Percentiles rank a stretch among this genome's conserved stretches.
These are phyloP conservation scores for Phylloporus sp. DNA, from an alignment of 1,284 basidiomycete genomes.

Conservation along the genomic window DNA sequence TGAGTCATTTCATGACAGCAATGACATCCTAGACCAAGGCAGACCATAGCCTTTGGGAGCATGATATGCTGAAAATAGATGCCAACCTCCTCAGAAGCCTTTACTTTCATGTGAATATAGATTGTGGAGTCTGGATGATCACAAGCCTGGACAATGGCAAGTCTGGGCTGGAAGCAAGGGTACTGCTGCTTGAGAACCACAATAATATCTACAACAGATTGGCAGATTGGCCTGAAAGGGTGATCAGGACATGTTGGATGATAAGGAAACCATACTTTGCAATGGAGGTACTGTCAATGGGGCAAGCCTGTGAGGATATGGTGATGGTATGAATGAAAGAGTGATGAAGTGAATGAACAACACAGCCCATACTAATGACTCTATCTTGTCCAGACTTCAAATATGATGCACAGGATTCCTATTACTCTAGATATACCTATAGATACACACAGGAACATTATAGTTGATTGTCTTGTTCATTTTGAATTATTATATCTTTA, in stretches of 20 bases:
- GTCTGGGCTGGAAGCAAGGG: constrained; percentile 88
- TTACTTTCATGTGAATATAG: constrained; percentile 98
- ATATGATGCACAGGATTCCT: too few species aligned
- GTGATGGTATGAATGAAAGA: constrained; percentile 50
- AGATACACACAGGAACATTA: too few species aligned
- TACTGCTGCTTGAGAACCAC: constrained; percentile 64
- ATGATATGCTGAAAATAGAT: constrained; percentile 88
- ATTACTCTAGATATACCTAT: too few species aligned
- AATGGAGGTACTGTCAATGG: constrained; percentile 89
- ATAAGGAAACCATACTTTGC: constrained; percentile 73
- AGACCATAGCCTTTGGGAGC: constrained; percentile 64
- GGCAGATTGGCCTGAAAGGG: constrained; percentile 74
- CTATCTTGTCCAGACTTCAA: too few species aligned
- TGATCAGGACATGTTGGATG: constrained; percentile 16
- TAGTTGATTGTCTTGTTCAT: too few species aligned
- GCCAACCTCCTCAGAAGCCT: constrained; percentile 94
- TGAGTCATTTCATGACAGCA: constrained; percentile 81
- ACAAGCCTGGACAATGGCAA: constrained; percentile 96
- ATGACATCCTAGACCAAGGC: constrained; percentile 82
- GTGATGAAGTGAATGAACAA: constrained; percentile 15
- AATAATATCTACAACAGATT: constrained; percentile 75
- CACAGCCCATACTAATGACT: constrained; percentile 16
- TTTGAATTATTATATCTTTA: too few species aligned
- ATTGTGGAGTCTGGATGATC: constrained; percentile 88
- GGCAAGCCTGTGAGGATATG: constrained; percentile 62